phyloP scores from a whole-genome alignment of 1,139 yeast species.

The Debaryomyces singareniensis region DNA sequence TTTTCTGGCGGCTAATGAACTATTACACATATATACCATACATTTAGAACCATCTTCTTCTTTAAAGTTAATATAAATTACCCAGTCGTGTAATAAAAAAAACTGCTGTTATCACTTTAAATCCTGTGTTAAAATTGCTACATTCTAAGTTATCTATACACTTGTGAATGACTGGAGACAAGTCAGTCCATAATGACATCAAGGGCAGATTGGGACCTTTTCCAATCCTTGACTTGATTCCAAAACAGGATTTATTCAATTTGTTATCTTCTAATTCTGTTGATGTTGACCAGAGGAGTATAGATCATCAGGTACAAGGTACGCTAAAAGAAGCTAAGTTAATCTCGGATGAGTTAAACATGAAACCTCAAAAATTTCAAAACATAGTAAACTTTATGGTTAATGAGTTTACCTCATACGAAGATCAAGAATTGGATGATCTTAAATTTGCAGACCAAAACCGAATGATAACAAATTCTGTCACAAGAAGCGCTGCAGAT shows the following conservation, averaged over 20 bases:
- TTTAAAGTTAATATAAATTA: no score
- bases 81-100: no score
- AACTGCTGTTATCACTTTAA: no score
- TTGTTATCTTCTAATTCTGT: conserved; percentile 10
- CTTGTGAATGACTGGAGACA: conserved; percentile 4
- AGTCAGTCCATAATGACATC: conserved; percentile 12
- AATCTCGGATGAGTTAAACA: conserved; percentile 9
- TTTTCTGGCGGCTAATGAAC: conserved; percentile 1
- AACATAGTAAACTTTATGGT: conserved; percentile 10
- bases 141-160: no score
- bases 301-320: conserved; percentile 1
- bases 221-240: conserved; percentile 25
- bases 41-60: neutral
- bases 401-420: conserved; percentile 12
- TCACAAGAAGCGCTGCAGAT: neutral
- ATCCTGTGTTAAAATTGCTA: no score
- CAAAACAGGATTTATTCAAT: conserved; percentile 22
- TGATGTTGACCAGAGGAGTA: conserved; percentile 5
- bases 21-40: neutral
- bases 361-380: conserved; percentile 10
- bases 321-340: conserved; percentile 5
- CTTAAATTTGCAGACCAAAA: conserved; percentile 8
- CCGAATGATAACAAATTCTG: conserved; percentile 5
- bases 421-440: conserved; percentile 12
- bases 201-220: conserved; percentile 20